phyloP scores from a whole-genome alignment of 2,329 filamentous ascomycete species.

The Ophiocordyceps unilateralis region DNA sequence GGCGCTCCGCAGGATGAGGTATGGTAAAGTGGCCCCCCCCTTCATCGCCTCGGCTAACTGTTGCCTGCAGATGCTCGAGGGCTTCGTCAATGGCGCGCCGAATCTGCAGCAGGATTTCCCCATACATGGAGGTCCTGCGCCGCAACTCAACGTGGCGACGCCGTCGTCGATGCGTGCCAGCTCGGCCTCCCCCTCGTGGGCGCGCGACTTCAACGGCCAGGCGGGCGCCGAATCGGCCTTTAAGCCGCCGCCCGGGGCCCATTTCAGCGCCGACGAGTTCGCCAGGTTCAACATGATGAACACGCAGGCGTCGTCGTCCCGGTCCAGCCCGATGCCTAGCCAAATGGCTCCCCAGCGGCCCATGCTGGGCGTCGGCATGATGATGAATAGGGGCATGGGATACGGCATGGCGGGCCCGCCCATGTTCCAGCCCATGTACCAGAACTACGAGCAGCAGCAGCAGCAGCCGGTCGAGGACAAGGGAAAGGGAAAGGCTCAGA shows the following conservation, averaged over 20 bases:
- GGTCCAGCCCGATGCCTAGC: conserved; percentile 40
- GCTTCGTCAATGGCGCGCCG: conserved; percentile 72
- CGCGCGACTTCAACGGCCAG: conserved; percentile 37
- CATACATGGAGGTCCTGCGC: conserved; percentile 28
- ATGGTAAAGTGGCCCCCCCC: conserved; percentile 6
- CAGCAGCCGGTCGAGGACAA: conserved; percentile 31
- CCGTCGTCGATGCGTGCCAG: conserved; percentile 33
- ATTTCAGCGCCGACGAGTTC: conserved; percentile 74
- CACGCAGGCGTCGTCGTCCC: conserved; percentile 31
- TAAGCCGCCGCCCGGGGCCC: conserved; percentile 36
- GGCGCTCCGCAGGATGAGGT: conserved; percentile 60
- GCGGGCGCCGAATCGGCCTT: conserved; percentile 56
- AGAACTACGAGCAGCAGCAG: no score
- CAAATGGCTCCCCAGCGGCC: conserved; percentile 38
- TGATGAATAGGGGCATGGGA: conserved; percentile 34
- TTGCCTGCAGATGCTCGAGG: conserved; percentile 65
- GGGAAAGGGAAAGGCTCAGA: conserved; percentile 70
- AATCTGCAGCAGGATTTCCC: conserved; percentile 36
- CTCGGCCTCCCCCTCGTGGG: conserved; percentile 36
- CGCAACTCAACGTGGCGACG: conserved; percentile 29
- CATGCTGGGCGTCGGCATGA: conserved; percentile 38
- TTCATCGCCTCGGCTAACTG: not conserved
- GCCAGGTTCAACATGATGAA: conserved; percentile 67
- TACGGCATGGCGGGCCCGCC: conserved; percentile 21
- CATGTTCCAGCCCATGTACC: conserved; percentile 36